Base-by-base conservation (phyloP, 2,329 filamentous ascomycete species). In the Fusarium globosum region DNA sequence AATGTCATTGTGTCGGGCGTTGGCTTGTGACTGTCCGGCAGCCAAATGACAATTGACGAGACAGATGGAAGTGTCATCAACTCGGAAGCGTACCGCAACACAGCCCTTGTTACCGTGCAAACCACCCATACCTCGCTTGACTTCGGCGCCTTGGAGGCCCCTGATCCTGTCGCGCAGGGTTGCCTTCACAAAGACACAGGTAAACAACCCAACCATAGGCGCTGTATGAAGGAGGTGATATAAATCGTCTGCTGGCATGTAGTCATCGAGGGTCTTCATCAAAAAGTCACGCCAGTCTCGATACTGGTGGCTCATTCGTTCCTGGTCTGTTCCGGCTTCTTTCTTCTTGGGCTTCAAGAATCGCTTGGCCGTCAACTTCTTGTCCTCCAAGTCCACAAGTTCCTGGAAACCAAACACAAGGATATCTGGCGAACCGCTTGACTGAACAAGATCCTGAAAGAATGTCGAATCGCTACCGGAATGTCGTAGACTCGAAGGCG, bases 21-120 rank as follows among this genome's bases (percentile, higher is more conserved):
- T 93, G 0, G 96, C 97, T 68, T 97, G 94, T 0, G 93, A 92
- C 82, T 99, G 96, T 1, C 96, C 96, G 1, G 96, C 96, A 23
- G 96, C 96, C 67, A 99, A 86, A 88, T 99, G 96, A 81, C 96
- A 99, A 80, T 99, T 99, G 84, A 98, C 89, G 82, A 99, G 96
- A 83, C 96, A 99, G 41, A 99, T 83, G 4, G 96, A 98, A 57
- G 92, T 96, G 81, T 99, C 95, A 79, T 99, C 96, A 6, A 99
- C 84, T 77, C 95, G 88, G 82, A 99, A 97, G n/a, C 96, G 93
- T 43, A 98, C 88, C 41, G 97, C 88, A 41, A 98, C 89, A 26
- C 95, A 96, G 71, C 96, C 96, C 85, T 99, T 99, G 85, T 99
- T 99, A 36, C 96, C 96, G 80, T 98, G 94, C 71, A 96, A 85